These are phyloP conservation scores for Knoxia roxburghii DNA, from an alignment of 257 asterid genomes.

Conservation along the genomic window DNA sequence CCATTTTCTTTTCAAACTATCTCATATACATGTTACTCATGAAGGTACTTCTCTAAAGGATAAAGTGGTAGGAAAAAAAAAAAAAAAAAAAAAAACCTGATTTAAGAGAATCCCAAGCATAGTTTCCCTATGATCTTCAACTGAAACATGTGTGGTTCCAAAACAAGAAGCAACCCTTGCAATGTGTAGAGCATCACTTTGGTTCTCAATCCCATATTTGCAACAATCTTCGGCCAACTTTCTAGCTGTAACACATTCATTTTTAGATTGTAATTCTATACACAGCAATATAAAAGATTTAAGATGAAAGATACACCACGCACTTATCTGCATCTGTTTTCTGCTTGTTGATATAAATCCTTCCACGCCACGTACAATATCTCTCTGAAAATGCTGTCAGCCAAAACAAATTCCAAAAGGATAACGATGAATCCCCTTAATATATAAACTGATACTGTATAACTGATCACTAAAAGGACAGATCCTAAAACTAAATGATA, in stretches of 20 bases:
- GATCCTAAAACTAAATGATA: background rate
- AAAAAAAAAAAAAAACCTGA: conserved; percentile 42
- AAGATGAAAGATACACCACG: conserved; percentile 22
- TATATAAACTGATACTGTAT: conserved; percentile 41
- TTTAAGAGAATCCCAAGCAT: conserved; percentile 70
- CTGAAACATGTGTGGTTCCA: conserved; percentile 77
- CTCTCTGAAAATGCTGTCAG: conserved; percentile 98
- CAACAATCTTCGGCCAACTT: conserved; percentile 86
- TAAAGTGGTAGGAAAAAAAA: background rate
- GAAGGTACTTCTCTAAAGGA: background rate
- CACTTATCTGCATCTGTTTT: conserved; percentile 87
- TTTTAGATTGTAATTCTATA: conserved; percentile 20
- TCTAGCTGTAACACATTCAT: conserved; percentile 55
- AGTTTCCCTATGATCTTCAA: conserved; percentile 83
- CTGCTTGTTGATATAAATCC: conserved; percentile 65
- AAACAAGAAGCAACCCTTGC: conserved; percentile 59
- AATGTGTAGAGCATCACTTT: conserved; percentile 54
- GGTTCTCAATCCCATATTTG: conserved; percentile 81
- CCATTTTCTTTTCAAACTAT: too few species aligned
- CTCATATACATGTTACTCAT: too few species aligned
- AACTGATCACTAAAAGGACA: conserved; percentile 25
- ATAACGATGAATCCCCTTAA: conserved; percentile 42
- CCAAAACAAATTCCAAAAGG: conserved; percentile 16
- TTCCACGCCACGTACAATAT: conserved; percentile 80
- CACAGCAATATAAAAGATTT: conserved; percentile 18